A percentile compares a stretch with the other conserved stretches of the same genome.
Conservation (phyloP, 2,329 filamentous ascomycete genomes). For the Fusarium duplospermum region DNA sequence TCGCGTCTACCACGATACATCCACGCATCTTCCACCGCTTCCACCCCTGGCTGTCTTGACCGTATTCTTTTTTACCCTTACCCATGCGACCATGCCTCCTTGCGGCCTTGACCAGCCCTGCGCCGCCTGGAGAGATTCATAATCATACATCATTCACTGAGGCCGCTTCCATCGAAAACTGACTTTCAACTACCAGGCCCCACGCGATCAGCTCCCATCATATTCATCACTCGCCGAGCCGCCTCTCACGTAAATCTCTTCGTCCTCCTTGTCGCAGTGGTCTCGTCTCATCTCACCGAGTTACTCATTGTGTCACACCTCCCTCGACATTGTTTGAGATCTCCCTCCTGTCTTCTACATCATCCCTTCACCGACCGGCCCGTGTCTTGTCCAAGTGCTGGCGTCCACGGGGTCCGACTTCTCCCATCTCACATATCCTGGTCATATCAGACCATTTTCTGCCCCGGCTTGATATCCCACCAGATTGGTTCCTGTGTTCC, state of each 20-base stretch:
- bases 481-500: constrained; percentile 39
- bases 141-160: constrained; percentile 22
- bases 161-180: constrained; percentile 38
- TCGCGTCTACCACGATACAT: constrained; percentile 27
- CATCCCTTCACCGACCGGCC: constrained; percentile 15
- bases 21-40: constrained; percentile 36
- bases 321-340: constrained; percentile 5
- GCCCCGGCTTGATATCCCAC: constrained; percentile 34
- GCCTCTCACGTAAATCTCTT: background rate
- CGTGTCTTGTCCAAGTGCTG: constrained; percentile 39
- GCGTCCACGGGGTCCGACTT: constrained; percentile 25
- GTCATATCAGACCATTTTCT: constrained; percentile 42
- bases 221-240: constrained; percentile 8
- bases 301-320: constrained; percentile 1
- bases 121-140: constrained; percentile 18
- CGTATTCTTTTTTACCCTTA: constrained; percentile 38
- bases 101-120: constrained; percentile 22
- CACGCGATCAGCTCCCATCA: constrained; percentile 25
- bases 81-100: constrained; percentile 31
- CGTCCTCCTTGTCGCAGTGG: background rate
- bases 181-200: constrained; percentile 26
- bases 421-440: constrained; percentile 41
- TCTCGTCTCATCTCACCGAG: constrained; percentile 1
- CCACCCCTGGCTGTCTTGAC: constrained; percentile 25
- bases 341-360: constrained; percentile 10